These are phyloP conservation scores for Pythium aquatile DNA, from an alignment of 352 stramenopile genomes.

Conservation along the genomic window DNA sequence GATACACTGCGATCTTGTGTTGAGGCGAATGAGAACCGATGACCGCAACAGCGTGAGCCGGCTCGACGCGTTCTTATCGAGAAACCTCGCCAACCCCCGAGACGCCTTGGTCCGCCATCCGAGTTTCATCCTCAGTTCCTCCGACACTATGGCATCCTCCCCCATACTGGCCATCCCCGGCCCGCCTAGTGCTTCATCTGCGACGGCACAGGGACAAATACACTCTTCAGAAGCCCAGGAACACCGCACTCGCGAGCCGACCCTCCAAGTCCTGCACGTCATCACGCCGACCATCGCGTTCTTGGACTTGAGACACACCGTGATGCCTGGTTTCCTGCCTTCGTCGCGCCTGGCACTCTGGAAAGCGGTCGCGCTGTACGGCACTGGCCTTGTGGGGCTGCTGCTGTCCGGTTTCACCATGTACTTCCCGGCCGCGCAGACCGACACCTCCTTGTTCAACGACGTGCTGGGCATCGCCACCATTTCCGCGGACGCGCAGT, in stretches of 20 bases:
- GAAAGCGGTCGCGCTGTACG: background rate
- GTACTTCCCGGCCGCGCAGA: slow-evolving; percentile 16
- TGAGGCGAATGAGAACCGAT: slow-evolving; percentile 14
- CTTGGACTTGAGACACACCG: slow-evolving; percentile 10
- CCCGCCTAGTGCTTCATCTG: no score
- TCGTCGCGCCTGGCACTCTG: background rate
- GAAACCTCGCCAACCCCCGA: background rate
- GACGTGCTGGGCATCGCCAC: background rate
- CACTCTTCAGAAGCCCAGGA: no score
- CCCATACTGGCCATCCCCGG: no score
- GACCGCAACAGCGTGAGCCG: background rate
- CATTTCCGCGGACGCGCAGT: background rate
- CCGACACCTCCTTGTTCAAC: background rate
- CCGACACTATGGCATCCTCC: background rate
- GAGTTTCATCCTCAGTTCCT: background rate
- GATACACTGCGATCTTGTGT: slow-evolving; percentile 18
- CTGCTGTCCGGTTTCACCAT: slow-evolving; percentile 21
- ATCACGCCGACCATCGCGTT: slow-evolving; percentile 20
- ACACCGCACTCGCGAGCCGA: background rate
- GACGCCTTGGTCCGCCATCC: background rate
- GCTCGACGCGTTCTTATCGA: background rate
- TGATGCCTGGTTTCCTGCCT: background rate
- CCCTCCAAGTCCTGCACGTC: background rate
- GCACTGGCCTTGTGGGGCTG: background rate
- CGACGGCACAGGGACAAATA: no score